Conservation (phyloP, 2,329 filamentous ascomycete genomes). For the Fusarium sp. region DNA sequence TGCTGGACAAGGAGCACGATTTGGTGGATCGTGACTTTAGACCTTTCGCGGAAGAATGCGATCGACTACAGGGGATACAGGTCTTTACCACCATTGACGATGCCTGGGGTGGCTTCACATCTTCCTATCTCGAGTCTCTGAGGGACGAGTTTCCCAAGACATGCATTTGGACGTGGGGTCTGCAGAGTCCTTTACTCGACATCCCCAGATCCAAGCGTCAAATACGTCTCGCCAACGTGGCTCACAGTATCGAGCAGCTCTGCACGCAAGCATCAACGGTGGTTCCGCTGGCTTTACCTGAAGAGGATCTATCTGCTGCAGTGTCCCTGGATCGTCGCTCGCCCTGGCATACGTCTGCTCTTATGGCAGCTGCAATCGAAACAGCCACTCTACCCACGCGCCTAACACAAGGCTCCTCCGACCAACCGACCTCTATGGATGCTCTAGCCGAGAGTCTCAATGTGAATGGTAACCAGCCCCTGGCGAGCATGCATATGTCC, state of each 20-base stretch:
- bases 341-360: conserved; percentile 84
- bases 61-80: conserved; percentile 91
- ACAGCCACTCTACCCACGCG: conserved; percentile 83
- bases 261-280: conserved; percentile 82
- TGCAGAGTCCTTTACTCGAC: conserved; percentile 74
- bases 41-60: conserved; percentile 92
- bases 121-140: conserved; percentile 81
- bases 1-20: conserved; percentile 85
- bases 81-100: conserved; percentile 80
- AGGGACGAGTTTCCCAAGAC: conserved; percentile 93
- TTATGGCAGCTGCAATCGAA: conserved; percentile 84
- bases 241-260: conserved; percentile 78
- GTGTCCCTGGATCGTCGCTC: conserved; percentile 74
- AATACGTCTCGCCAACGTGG: conserved; percentile 79
- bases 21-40: conserved; percentile 91
- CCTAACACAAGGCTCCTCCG: conserved; percentile 65
- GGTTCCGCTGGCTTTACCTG: conserved; percentile 79
- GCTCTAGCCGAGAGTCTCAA: conserved; percentile 79
- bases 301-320: conserved; percentile 68
- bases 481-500: conserved; percentile 82
- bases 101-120: conserved; percentile 85
- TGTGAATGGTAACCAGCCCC: conserved; percentile 82
- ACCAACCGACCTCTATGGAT: conserved; percentile 65
- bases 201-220: conserved; percentile 66
- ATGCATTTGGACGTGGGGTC: conserved; percentile 88